Conservation (phyloP, 257 asterid genomes). For the Solanum dulcamara region DNA sequence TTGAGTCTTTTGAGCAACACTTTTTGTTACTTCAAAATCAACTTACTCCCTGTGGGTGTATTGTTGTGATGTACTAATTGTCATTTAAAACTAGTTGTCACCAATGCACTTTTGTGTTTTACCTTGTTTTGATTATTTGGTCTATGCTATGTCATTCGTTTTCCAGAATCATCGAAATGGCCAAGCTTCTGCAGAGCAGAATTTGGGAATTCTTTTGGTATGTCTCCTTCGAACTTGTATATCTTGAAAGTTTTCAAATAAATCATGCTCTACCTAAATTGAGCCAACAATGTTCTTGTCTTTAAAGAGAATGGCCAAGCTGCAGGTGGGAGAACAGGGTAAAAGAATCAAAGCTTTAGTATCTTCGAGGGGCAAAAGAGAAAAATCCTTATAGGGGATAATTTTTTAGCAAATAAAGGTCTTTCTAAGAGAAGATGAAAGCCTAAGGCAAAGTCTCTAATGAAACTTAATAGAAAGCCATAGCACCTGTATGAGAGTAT, state of each 20-base stretch:
- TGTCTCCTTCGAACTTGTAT: background rate
- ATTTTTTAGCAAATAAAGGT: background rate
- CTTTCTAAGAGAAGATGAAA: background rate
- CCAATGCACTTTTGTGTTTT: background rate
- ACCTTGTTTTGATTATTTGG: background rate
- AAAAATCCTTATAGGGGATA: background rate
- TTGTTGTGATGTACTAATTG: background rate
- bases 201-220: slow-evolving; percentile 91
- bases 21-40: background rate
- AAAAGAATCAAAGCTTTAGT: background rate
- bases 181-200: slow-evolving; percentile 62
- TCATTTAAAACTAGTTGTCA: background rate
- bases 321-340: background rate
- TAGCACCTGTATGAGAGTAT: background rate
- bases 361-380: background rate
- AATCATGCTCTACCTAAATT: background rate
- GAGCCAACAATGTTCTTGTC: background rate
- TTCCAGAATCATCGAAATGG: slow-evolving; percentile 41
- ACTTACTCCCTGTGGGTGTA: background rate
- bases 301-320: background rate
- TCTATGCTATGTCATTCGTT: slow-evolving; percentile 1
- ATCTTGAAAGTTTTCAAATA: background rate
- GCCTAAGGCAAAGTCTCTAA: background rate
- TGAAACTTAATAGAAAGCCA: background rate
- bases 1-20: background rate